Evolutionary conservation across 768 basidiomycete genomes (phyloP), one percentile per base, ranked within the genome.

Genomic region (Lanmaoa rubissima): DNA sequence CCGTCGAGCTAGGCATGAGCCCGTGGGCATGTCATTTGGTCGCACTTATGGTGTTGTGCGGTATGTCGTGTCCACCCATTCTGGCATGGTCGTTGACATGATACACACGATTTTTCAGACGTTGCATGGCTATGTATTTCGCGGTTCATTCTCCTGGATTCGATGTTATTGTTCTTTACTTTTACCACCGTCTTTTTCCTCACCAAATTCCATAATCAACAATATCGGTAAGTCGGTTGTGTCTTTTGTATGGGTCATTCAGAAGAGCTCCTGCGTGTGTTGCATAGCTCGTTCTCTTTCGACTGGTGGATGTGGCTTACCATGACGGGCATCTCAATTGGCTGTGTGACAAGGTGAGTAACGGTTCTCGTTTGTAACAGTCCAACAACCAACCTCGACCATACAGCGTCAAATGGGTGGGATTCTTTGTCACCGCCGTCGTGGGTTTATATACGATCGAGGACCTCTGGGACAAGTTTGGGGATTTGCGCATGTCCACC

Each of bases 81-180:
- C 21, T 24, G 26, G 24, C n/a, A 16, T 26, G 31, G 35, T 38
- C 28, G 10, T 13, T 50, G 46, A 58, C 21, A 6, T 19, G 6
- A 10, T 11, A 5, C 2, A 14, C 13, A 11, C 19, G 24, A 4
- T 40, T n/a, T 24, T 2, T 31, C 31, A 97, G 97, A 99, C 74
- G 85, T 98, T 58, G 95, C 90, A 59, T 99, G 95, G 97, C 73
- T 98, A 44, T 90, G 87, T 65, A 99, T 98, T 69, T 96, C 94
- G 31, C 86, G 96, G 26, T 99, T 99, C 72, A 94, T 98, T 74
- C 86, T 99, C 38, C 79, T 99, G 65, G 97, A 99, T 71, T 94
- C 97, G 21, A 97, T 99, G 93, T 78, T 99, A n/a, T 78, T 99
- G 35, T 97, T 96, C 81, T 98, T 99, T 78, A 98, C 97, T 40